These are phyloP conservation scores for Hamamelis virginiana DNA, from an alignment of 164 flowering plant genomes.

Conservation along the genomic window DNA sequence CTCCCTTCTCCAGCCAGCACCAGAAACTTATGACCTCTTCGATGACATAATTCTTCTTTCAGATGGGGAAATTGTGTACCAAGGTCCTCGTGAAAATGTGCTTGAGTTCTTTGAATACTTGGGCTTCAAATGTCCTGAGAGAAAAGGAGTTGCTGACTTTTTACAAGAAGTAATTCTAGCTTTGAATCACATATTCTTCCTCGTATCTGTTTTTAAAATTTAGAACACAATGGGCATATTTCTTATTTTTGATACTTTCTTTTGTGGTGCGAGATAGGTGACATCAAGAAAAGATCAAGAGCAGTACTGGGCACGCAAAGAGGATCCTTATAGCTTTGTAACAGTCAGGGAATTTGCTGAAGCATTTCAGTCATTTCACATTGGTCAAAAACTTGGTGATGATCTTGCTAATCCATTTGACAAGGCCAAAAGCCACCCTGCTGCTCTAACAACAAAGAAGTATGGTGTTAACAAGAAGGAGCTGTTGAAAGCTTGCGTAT, in stretches of 20 bases:
- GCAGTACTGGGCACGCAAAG: slow-evolving; percentile 57
- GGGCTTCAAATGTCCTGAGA: slow-evolving; percentile 61
- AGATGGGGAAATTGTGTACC: slow-evolving; percentile 56
- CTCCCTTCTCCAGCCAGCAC: slow-evolving; percentile 67
- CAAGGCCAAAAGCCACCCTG: slow-evolving; percentile 59
- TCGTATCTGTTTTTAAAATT: neutral
- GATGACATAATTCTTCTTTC: slow-evolving; percentile 58
- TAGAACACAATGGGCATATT: neutral
- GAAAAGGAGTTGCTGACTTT: slow-evolving; percentile 65
- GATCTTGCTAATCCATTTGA: slow-evolving; percentile 61
- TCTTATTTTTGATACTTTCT: neutral
- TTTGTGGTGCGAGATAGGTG: slow-evolving; percentile 34
- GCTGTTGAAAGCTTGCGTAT: slow-evolving; percentile 51
- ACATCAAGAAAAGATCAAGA: slow-evolving; percentile 77
- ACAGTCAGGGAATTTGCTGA: slow-evolving; percentile 54
- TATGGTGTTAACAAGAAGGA: slow-evolving; percentile 63
- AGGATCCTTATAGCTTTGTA: slow-evolving; percentile 49
- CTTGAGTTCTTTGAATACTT: slow-evolving; percentile 50
- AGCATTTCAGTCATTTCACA: slow-evolving; percentile 59
- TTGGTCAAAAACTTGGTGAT: slow-evolving; percentile 43
- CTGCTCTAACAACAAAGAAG: slow-evolving; percentile 49
- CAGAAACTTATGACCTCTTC: slow-evolving; percentile 54
- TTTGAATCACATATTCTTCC: neutral
- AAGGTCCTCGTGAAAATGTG: slow-evolving; percentile 59
- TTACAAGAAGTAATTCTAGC: slow-evolving; percentile 48